Percentiles rank a stretch among this genome's conserved stretches.
These are phyloP conservation scores for Phytophthora vignae DNA, from an alignment of 352 stramenopile genomes.

Conservation along the genomic window DNA sequence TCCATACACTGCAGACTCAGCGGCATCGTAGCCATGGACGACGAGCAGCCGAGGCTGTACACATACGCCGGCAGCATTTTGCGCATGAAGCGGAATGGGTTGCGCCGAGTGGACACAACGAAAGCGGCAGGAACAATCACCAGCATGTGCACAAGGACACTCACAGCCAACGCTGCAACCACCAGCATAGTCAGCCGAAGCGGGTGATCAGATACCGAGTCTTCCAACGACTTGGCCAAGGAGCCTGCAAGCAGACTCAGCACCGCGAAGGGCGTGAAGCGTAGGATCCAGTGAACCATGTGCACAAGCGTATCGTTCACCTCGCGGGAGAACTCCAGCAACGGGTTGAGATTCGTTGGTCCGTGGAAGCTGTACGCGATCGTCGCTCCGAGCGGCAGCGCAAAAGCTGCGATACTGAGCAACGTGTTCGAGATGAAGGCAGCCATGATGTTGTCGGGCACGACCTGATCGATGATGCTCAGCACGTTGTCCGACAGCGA, in stretches of 20 bases:
- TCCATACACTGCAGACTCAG: conserved; percentile 74
- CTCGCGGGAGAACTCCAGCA: conserved; percentile 83
- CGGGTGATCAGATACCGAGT: conserved; percentile 51
- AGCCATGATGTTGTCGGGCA: conserved; percentile 78
- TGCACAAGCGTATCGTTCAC: conserved; percentile 82
- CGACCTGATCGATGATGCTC: conserved; percentile 62
- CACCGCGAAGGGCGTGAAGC: conserved; percentile 78
- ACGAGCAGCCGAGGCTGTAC: conserved; percentile 77
- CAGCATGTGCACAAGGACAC: conserved; percentile 67
- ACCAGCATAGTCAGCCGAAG: conserved; percentile 57
- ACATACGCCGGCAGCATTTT: conserved; percentile 77
- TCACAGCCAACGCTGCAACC: conserved; percentile 47
- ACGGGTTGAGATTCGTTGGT: conserved; percentile 71
- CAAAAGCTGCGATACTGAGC: conserved; percentile 77
- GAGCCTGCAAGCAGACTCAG: conserved; percentile 75
- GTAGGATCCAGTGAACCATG: conserved; percentile 78
- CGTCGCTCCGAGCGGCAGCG: conserved; percentile 66
- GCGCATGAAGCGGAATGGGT: conserved; percentile 78
- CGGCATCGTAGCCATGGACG: conserved; percentile 75
- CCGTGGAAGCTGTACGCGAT: conserved; percentile 79
- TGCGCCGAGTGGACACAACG: conserved; percentile 61
- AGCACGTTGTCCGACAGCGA: conserved; percentile 75
- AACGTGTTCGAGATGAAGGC: conserved; percentile 74
- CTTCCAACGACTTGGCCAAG: conserved; percentile 54
- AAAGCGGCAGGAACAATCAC: conserved; percentile 72